A percentile compares a stretch with the other conserved stretches of the same genome.
These are phyloP conservation scores for Populus hybrid DNA, from an alignment of 441 rosid species.

Conservation along the genomic window DNA sequence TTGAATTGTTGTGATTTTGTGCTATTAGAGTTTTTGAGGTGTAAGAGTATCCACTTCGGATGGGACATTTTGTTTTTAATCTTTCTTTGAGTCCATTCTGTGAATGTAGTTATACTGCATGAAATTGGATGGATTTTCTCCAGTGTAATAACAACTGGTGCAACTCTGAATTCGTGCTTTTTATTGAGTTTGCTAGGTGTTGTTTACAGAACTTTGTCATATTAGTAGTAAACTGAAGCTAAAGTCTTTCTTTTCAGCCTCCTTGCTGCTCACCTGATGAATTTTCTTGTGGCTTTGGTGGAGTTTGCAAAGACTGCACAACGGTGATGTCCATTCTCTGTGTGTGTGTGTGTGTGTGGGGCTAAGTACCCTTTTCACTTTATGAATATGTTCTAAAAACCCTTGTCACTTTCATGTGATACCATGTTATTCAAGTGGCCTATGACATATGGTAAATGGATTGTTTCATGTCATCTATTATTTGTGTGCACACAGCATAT, in stretches of 20 bases:
- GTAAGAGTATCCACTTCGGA: not conserved
- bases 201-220: slow-evolving; percentile 7
- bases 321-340: slow-evolving; percentile 52
- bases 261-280: slow-evolving; percentile 86
- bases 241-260: slow-evolving; percentile 45
- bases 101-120: slow-evolving; percentile 12
- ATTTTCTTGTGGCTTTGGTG: slow-evolving; percentile 64
- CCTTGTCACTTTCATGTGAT: not conserved
- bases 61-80: not conserved
- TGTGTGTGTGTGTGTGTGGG: not conserved
- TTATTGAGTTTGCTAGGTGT: not conserved
- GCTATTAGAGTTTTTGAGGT: too few relatives aligned
- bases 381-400: not conserved
- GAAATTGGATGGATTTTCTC: slow-evolving; percentile 9
- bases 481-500: slow-evolving; percentile 5
- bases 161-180: not conserved
- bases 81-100: slow-evolving; percentile 9
- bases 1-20: too few relatives aligned
- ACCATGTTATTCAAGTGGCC: not conserved
- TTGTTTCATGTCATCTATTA: not conserved
- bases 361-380: not conserved
- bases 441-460: not conserved
- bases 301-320: slow-evolving; percentile 87
- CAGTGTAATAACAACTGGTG: not conserved
- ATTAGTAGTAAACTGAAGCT: slow-evolving; percentile 16